Evolutionary conservation across 2,329 filamentous ascomycete genomes (phyloP).

Genomic region (Apiospora saccharicola): DNA sequence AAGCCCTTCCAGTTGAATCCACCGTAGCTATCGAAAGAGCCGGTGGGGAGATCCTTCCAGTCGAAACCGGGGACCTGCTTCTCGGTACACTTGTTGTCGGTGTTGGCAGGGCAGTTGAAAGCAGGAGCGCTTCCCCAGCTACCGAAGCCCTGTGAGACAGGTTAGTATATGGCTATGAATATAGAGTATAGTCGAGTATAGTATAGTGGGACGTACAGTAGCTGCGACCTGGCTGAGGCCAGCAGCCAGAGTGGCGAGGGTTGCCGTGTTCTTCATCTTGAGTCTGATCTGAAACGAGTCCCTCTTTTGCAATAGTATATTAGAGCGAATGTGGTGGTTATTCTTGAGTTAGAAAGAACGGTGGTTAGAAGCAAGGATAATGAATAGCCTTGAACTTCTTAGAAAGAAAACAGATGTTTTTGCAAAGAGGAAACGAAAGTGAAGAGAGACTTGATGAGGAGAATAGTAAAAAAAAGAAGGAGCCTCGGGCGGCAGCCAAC

Average conservation of each 20-base stretch:
- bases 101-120: constrained; percentile 25
- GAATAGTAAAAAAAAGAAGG: constrained; percentile 26
- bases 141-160: constrained; percentile 27
- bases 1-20: constrained; percentile 80
- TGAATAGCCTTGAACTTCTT: constrained; percentile 62
- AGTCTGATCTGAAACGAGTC: constrained; percentile 29
- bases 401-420: constrained; percentile 42
- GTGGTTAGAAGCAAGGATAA: constrained; percentile 53
- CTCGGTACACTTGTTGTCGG: constrained; percentile 25
- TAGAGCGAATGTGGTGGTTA: constrained; percentile 28
- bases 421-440: constrained; percentile 39
- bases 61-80: constrained; percentile 63
- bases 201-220: constrained; percentile 45
- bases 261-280: constrained; percentile 60
- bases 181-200: neutral
- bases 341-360: constrained; percentile 37
- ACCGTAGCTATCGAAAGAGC: constrained; percentile 70
- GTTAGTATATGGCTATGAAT: neutral
- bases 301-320: neutral
- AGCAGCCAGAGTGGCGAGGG: constrained; percentile 59
- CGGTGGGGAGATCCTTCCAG: constrained; percentile 70
- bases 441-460: constrained; percentile 35
- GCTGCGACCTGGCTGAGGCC: constrained; percentile 58
- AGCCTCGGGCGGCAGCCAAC: constrained; percentile 28
- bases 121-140: constrained; percentile 42